Conservation (phyloP, 495 filamentous ascomycete genomes). For the Emericellopsis terricola region DNA sequence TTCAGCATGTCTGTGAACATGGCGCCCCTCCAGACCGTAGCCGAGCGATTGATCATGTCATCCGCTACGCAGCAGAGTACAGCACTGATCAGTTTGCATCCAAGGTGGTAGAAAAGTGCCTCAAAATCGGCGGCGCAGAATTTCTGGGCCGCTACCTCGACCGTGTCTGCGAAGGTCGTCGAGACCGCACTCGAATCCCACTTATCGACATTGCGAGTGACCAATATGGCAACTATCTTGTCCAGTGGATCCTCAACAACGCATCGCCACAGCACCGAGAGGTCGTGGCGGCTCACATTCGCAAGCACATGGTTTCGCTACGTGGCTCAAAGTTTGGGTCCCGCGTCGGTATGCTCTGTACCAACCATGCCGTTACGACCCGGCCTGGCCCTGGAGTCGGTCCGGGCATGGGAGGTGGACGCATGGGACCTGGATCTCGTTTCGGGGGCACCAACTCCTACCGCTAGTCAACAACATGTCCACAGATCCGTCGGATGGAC, state of each 20-base stretch:
- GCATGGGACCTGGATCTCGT: slow-evolving; percentile 33
- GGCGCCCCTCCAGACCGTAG: slow-evolving; percentile 81
- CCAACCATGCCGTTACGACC: slow-evolving; percentile 73
- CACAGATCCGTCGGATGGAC: neutral
- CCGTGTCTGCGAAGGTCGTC: slow-evolving; percentile 76
- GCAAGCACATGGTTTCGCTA: slow-evolving; percentile 98
- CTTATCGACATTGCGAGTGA: slow-evolving; percentile 97
- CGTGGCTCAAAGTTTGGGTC: slow-evolving; percentile 97
- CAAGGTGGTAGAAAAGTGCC: slow-evolving; percentile 96
- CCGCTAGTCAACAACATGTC: neutral
- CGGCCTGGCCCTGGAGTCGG: slow-evolving; percentile 70
- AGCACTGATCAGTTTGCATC: slow-evolving; percentile 99
- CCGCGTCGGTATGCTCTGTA: slow-evolving; percentile 95
- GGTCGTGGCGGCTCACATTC: slow-evolving; percentile 79
- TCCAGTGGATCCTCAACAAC: slow-evolving; percentile 90
- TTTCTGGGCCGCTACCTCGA: slow-evolving; percentile 88
- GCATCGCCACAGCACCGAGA: slow-evolving; percentile 76
- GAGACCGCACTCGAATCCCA: slow-evolving; percentile 86
- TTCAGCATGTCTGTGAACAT: slow-evolving; percentile 98
- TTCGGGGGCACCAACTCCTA: slow-evolving; percentile 34
- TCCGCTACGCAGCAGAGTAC: slow-evolving; percentile 83
- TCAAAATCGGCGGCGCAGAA: slow-evolving; percentile 86
- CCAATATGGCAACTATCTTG: slow-evolving; percentile 96
- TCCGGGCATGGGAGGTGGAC: slow-evolving; percentile 29
- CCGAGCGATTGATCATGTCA: slow-evolving; percentile 85